These are phyloP conservation scores for Hypsizygus ulmarius DNA, from an alignment of 1,284 basidiomycete genomes.

Conservation along the genomic window DNA sequence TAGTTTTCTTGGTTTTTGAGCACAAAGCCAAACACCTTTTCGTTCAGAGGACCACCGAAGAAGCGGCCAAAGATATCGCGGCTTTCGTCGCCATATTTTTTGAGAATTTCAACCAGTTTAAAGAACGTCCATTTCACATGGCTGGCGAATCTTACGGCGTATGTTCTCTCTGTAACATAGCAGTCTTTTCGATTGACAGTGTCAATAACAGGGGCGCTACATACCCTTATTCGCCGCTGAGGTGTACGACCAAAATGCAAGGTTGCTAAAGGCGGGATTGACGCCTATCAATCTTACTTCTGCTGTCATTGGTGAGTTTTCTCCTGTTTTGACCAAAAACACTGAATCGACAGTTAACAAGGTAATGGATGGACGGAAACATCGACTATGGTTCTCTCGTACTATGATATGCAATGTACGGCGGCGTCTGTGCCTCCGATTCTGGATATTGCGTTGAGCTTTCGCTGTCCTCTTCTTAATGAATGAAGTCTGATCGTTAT, in stretches of 20 bases:
- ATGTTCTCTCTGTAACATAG: constrained; percentile 15
- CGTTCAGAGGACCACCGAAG: constrained; percentile 55
- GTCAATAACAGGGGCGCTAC: constrained; percentile 65
- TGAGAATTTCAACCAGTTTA: constrained; percentile 66
- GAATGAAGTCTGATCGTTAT: constrained; percentile 3
- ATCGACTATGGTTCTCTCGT: constrained; percentile 38
- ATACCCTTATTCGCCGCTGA: constrained; percentile 80
- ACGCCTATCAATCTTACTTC: constrained; percentile 78
- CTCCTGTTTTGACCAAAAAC: not conserved
- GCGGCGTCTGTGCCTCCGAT: constrained; percentile 44
- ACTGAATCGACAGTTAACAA: constrained; percentile 19
- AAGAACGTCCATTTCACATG: constrained; percentile 68
- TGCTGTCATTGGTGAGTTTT: constrained; percentile 69
- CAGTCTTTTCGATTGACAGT: not conserved
- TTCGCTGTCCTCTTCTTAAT: not conserved
- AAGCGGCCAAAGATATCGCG: constrained; percentile 67
- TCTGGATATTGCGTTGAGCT: constrained; percentile 29
- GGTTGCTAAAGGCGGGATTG: constrained; percentile 54
- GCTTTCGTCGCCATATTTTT: constrained; percentile 73
- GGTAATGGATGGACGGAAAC: constrained; percentile 58
- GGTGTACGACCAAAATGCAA: constrained; percentile 76
- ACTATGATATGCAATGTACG: constrained; percentile 51
- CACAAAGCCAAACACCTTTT: not conserved
- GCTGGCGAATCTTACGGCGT: constrained; percentile 72
- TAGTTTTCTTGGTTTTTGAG: not conserved